These are phyloP conservation scores for Anisodus tanguticus DNA, from an alignment of 257 asterid species.

Conservation along the genomic window DNA sequence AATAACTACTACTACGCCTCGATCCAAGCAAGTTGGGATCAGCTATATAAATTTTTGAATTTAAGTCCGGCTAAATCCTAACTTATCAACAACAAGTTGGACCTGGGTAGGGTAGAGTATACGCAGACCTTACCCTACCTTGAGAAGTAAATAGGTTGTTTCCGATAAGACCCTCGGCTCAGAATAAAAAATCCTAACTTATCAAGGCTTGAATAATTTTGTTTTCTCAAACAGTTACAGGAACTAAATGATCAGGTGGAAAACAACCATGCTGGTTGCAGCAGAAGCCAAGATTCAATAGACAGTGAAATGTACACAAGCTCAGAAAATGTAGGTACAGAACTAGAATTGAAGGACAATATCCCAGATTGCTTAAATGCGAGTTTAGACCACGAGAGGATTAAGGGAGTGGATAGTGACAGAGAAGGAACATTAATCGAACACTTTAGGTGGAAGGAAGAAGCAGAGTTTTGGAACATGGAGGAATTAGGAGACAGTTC, in stretches of 20 bases:
- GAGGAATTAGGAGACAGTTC: slow-evolving; percentile 42
- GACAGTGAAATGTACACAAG: slow-evolving; percentile 29
- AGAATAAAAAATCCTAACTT: no score
- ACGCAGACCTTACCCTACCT: no score
- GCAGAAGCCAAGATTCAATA: slow-evolving; percentile 31
- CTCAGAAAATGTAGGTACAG: slow-evolving; percentile 5
- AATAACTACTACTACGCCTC: no score
- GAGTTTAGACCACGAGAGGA: background rate
- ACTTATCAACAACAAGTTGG: background rate
- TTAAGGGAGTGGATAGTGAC: background rate
- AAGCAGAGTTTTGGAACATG: slow-evolving; percentile 37
- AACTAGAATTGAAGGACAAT: slow-evolving; percentile 26
- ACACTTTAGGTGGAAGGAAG: slow-evolving; percentile 31
- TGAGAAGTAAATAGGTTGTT: no score
- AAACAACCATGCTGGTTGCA: slow-evolving; percentile 20
- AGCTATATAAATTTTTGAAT: no score
- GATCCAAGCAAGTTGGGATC: no score
- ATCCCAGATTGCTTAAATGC: background rate
- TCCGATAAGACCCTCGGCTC: no score
- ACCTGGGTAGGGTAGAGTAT: no score
- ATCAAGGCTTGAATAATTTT: background rate
- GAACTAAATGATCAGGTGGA: slow-evolving; percentile 39
- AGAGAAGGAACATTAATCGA: background rate
- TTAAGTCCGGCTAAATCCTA: no score
- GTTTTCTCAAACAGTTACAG: slow-evolving; percentile 46